Conservation (phyloP, 2,329 filamentous ascomycete genomes). For the Fusarium sp. region DNA sequence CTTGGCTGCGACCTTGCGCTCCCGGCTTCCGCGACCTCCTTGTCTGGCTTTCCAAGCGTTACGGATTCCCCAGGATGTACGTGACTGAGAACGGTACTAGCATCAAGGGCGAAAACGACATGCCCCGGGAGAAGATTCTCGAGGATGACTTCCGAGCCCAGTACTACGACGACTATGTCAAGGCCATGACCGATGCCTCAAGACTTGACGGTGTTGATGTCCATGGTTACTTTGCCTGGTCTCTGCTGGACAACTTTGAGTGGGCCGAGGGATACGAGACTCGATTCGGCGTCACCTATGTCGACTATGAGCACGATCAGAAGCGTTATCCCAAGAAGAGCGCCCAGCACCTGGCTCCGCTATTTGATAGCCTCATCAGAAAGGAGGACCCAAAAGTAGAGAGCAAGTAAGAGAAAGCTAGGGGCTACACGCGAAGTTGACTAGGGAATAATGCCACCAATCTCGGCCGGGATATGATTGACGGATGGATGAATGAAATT, state of each 20-base stretch:
- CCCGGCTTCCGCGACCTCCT: conserved; percentile 81
- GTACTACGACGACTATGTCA: conserved; percentile 83
- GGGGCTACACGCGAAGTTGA: not conserved
- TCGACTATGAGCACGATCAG: conserved; percentile 84
- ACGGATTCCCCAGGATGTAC: conserved; percentile 81
- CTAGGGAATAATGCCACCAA: not conserved
- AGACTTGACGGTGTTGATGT: conserved; percentile 81
- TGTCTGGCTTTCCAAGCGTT: conserved; percentile 81
- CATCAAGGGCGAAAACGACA: conserved; percentile 83
- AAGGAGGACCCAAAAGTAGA: conserved; percentile 53
- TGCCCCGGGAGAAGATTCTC: conserved; percentile 75
- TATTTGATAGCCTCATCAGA: conserved; percentile 78
- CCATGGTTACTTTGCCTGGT: conserved; percentile 86
- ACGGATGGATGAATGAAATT: not conserved
- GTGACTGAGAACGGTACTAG: conserved; percentile 92
- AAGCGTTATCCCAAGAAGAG: conserved; percentile 87
- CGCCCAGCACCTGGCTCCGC: conserved; percentile 73
- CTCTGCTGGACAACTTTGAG: conserved; percentile 90
- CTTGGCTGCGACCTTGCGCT: conserved; percentile 82
- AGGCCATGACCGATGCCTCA: conserved; percentile 78
- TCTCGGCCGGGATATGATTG: conserved; percentile 7
- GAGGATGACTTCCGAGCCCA: conserved; percentile 84
- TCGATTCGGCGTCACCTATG: conserved; percentile 84
- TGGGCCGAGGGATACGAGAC: conserved; percentile 94
- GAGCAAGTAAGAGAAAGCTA: conserved; percentile 19